Percentiles rank a stretch among this genome's conserved stretches.
Conservation (phyloP, 1,284 basidiomycete genomes). For the Tilletia setariae region DNA sequence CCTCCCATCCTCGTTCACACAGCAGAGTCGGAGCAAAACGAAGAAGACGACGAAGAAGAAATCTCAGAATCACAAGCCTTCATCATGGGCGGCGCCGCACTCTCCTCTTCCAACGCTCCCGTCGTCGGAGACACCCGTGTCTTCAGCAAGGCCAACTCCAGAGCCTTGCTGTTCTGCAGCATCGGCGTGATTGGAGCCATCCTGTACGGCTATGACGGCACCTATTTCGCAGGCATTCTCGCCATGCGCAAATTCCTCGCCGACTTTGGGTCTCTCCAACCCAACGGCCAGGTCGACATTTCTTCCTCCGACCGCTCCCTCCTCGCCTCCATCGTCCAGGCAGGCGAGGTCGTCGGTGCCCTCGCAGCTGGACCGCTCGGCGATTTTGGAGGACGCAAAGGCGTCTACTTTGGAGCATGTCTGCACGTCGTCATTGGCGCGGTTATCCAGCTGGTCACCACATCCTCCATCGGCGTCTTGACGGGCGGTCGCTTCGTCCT, state of each 20-base stretch:
- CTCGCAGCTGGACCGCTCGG: constrained; percentile 56
- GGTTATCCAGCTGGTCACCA: constrained; percentile 55
- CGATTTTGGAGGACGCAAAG: constrained; percentile 56
- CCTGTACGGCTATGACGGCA: constrained; percentile 54
- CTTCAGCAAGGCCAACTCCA: constrained; percentile 47
- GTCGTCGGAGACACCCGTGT: constrained; percentile 37
- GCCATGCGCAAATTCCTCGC: constrained; percentile 49
- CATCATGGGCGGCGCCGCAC: neutral
- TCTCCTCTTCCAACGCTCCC: constrained; percentile 10
- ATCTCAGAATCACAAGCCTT: neutral
- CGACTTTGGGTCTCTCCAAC: constrained; percentile 45
- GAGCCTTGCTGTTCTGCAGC: constrained; percentile 50
- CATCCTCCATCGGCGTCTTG: constrained; percentile 52
- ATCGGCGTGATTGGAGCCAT: constrained; percentile 49
- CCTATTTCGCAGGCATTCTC: constrained; percentile 51
- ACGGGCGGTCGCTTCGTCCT: constrained; percentile 57
- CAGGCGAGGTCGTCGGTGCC: constrained; percentile 57
- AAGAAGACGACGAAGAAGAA: constrained; percentile 1
- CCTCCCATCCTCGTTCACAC: too few relatives aligned
- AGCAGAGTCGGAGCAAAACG: neutral
- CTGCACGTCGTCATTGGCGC: constrained; percentile 54
- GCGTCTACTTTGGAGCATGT: constrained; percentile 54
- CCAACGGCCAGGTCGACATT: constrained; percentile 33
- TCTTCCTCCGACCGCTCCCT: constrained; percentile 44
- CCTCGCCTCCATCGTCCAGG: constrained; percentile 57